Evolutionary conservation across 106 monocot genomes (phyloP), one percentile per base, ranked within the genome.

Genomic region (Posidonia australis): DNA sequence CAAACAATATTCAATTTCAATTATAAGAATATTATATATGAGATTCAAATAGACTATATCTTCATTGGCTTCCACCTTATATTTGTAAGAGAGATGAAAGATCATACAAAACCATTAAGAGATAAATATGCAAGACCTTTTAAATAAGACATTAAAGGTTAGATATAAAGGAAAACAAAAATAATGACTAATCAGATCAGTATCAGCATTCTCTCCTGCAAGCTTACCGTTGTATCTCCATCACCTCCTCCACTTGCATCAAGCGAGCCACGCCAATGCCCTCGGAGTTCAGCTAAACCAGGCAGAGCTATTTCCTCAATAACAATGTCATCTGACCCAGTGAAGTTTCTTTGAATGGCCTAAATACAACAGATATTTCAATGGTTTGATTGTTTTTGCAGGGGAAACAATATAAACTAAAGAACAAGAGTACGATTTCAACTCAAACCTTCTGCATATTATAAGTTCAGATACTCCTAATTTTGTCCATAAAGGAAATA

Each of bases 181-280:
- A 13, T 9, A 56, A 26, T 36, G 7, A 36, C 36, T 36, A 7
- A 36, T 36, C 7, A 26, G 7, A 26, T 56, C 12, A 56, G 28
- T 56, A 56, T 56, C 56, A 26, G 5, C 29, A 31, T 60, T 7
- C 29, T 29, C 28, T 51, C 25, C 19, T 14, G 21, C 12, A 66
- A 74, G 64, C 71, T 70, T 76, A 91, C 98, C 85, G 73, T 69
- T 62, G 98, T 98, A 76, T 98, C 98, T 5, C 98, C 98, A 69
- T 98, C 81, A 67, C 98, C 98, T 20, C 98, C 98, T 64, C 98
- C 98, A 74, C 91, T 91, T 44, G 98, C 90, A 75, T 98, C 91
- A 75, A 98, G 87, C 74, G 86, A 86, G 0, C 96, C 96, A 67
- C 65, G 84, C 96, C 96, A 96, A 54, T 62, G 71, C 52, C 98